Conservation (phyloP, 2,329 filamentous ascomycete species). For the Penicillium sp. region DNA sequence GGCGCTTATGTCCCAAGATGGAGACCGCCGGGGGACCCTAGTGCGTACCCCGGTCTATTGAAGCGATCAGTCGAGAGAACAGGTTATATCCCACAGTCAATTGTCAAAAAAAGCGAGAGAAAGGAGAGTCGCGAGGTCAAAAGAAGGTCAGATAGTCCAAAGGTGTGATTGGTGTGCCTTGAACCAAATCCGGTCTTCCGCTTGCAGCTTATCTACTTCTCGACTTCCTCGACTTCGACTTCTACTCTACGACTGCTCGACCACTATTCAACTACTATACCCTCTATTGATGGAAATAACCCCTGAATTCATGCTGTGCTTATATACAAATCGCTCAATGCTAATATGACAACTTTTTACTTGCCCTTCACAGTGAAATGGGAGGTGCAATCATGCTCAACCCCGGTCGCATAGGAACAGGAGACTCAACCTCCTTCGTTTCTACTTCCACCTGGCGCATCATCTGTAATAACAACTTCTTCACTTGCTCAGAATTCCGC, state of each 20-base stretch:
- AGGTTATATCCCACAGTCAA: background rate
- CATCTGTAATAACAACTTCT: constrained; percentile 30
- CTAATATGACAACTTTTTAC: background rate
- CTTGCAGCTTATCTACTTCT: constrained; percentile 12
- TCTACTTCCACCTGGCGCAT: constrained; percentile 33
- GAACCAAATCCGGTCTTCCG: constrained; percentile 26
- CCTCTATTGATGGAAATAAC: background rate
- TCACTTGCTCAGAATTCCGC: constrained; percentile 31
- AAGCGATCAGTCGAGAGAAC: constrained; percentile 8
- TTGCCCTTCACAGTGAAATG: background rate
- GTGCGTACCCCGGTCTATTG: constrained; percentile 8
- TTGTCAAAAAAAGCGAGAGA: background rate
- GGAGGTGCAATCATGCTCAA: constrained; percentile 18
- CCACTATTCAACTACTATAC: background rate
- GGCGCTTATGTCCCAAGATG: constrained; percentile 30
- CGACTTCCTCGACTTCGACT: background rate
- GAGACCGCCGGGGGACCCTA: constrained; percentile 1
- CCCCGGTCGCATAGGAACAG: constrained; percentile 28
- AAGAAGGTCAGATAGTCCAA: background rate
- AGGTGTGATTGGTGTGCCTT: constrained; percentile 2
- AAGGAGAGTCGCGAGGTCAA: constrained; percentile 2
- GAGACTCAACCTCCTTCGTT: constrained; percentile 31
- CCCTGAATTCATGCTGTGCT: background rate
- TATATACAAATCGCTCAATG: background rate
- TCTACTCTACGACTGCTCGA: background rate